These are phyloP conservation scores for Escovopsis sp. DNA, from an alignment of 2,329 filamentous ascomycete species.

Conservation along the genomic window DNA sequence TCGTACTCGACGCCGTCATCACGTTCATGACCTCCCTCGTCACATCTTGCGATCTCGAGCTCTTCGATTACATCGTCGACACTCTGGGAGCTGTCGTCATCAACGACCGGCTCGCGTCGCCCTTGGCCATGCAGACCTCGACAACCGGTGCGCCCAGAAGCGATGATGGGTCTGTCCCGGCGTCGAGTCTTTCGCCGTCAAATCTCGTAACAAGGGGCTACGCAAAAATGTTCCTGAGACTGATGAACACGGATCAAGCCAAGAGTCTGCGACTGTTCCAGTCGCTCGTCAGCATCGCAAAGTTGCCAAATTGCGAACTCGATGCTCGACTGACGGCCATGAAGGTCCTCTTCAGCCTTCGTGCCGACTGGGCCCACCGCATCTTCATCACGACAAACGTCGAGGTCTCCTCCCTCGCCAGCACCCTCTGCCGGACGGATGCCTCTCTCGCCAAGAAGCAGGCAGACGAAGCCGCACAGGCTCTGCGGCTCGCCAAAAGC, in stretches of 20 bases:
- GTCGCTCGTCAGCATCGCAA: slow-evolving; percentile 48
- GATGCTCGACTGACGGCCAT: slow-evolving; percentile 61
- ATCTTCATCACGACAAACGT: slow-evolving; percentile 57
- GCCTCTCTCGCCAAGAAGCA: slow-evolving; percentile 35
- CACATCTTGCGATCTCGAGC: slow-evolving; percentile 38
- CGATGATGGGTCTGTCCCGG: slow-evolving; percentile 8
- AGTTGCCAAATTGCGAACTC: slow-evolving; percentile 42
- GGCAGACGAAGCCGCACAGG: slow-evolving; percentile 35
- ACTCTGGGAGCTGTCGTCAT: slow-evolving; percentile 36
- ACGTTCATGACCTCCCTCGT: slow-evolving; percentile 51
- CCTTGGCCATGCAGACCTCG: slow-evolving; percentile 12
- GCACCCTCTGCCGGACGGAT: slow-evolving; percentile 52
- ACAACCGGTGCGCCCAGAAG: too few relatives aligned
- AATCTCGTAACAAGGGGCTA: slow-evolving; percentile 60
- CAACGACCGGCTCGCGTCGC: slow-evolving; percentile 31
- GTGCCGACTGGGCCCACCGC: slow-evolving; percentile 67
- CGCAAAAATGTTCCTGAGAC: slow-evolving; percentile 61
- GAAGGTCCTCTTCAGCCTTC: slow-evolving; percentile 67
- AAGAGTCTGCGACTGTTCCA: slow-evolving; percentile 53
- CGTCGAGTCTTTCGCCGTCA: slow-evolving; percentile 37
- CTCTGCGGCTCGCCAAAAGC: slow-evolving; percentile 27
- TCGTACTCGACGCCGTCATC: slow-evolving; percentile 50
- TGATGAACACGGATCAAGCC: slow-evolving; percentile 48
- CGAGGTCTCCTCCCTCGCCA: slow-evolving; percentile 60
- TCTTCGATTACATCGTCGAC: slow-evolving; percentile 45